Conservation (phyloP, 192 early-diverging fungal genomes). For the Linnemannia exigua region DNA sequence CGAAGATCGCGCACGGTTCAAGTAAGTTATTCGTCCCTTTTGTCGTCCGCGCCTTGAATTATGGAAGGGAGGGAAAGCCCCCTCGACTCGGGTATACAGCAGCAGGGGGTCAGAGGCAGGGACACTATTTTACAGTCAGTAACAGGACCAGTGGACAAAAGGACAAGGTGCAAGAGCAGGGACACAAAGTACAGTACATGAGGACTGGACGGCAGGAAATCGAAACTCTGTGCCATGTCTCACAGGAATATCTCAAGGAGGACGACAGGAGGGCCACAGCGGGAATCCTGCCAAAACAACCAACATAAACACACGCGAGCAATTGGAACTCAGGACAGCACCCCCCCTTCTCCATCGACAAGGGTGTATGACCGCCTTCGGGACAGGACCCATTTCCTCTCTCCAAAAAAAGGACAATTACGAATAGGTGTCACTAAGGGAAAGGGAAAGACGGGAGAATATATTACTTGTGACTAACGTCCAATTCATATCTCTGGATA, state of each 20-base stretch:
- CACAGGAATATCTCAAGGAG: neutral
- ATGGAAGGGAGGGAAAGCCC: neutral
- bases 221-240: neutral
- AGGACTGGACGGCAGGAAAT: neutral
- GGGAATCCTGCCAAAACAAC: neutral
- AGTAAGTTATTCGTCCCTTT: constrained; percentile 61
- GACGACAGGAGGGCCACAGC: neutral
- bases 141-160: neutral
- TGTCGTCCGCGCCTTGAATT: neutral
- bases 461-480: neutral
- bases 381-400: neutral
- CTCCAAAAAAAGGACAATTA: neutral
- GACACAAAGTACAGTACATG: neutral
- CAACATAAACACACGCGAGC: neutral
- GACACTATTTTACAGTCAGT: neutral
- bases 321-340: neutral
- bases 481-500: neutral
- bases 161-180: neutral
- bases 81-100: neutral
- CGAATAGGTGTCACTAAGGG: neutral
- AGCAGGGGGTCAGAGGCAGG: neutral
- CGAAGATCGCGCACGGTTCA: constrained; percentile 84
- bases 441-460: neutral
- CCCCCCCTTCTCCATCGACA: neutral
- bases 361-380: neutral